phyloP scores from a whole-genome alignment of 495 filamentous ascomycete species.

The Aspergillus leporis region DNA sequence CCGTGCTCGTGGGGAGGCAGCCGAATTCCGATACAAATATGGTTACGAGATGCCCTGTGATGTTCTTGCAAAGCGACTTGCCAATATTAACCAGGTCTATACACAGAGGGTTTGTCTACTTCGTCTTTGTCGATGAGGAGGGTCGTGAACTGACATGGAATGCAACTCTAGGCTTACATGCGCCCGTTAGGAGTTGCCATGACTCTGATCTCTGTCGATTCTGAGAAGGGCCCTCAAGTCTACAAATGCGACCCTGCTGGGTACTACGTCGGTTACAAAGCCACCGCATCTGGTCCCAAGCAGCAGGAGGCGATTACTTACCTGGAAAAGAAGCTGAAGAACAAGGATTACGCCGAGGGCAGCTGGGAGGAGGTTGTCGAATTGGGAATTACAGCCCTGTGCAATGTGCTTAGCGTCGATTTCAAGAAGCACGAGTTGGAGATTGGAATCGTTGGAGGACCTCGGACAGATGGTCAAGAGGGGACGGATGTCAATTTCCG shows the following conservation, averaged over 20 bases:
- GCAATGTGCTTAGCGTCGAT: constrained; percentile 94
- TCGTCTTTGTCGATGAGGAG: background rate
- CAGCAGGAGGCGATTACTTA: constrained; percentile 97
- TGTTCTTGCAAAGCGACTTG: constrained; percentile 90
- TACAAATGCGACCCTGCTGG: constrained; percentile 98
- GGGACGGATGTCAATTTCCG: constrained; percentile 77
- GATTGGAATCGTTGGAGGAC: constrained; percentile 92
- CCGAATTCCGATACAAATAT: constrained; percentile 96
- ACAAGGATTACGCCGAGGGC: constrained; percentile 92
- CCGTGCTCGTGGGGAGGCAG: constrained; percentile 91
- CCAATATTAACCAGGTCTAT: constrained; percentile 99
- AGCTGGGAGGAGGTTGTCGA: constrained; percentile 98
- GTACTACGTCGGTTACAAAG: constrained; percentile 98
- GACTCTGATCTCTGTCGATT: constrained; percentile 90
- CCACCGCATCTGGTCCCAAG: constrained; percentile 93
- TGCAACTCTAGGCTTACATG: constrained; percentile 81
- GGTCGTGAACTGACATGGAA: background rate
- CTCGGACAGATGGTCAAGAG: constrained; percentile 74
- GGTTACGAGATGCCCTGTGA: constrained; percentile 99
- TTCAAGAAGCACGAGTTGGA: constrained; percentile 99
- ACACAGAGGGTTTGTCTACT: constrained; percentile 78
- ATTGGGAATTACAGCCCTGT: constrained; percentile 88
- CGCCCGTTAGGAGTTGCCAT: constrained; percentile 92
- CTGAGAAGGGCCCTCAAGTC: constrained; percentile 90
- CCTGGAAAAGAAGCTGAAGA: constrained; percentile 99